Evolutionary conservation across 2,329 filamentous ascomycete genomes (phyloP).

Genomic region (Colletotrichum theobromicola): DNA sequence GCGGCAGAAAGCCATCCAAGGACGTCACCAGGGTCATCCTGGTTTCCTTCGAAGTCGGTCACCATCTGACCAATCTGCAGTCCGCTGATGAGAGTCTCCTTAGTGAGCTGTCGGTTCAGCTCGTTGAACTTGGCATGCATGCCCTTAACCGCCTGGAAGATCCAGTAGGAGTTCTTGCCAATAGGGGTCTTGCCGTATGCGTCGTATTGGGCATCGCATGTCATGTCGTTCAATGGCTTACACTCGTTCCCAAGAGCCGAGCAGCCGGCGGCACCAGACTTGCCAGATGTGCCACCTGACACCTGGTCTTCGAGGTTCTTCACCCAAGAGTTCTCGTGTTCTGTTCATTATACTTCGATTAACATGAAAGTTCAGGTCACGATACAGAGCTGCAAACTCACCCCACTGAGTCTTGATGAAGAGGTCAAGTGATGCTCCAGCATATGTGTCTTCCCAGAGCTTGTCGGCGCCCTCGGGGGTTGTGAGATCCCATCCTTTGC

Average conservation of each 20-base stretch:
- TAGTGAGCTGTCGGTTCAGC: slow-evolving; percentile 1
- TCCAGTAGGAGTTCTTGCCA: slow-evolving; percentile 9
- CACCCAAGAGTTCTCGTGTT: slow-evolving; percentile 7
- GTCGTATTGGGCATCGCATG: neutral
- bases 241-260: slow-evolving; percentile 1
- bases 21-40: neutral
- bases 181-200: neutral
- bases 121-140: slow-evolving; percentile 14
- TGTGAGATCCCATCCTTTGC: slow-evolving; percentile 6
- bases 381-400: neutral
- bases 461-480: neutral
- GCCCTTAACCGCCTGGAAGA: slow-evolving; percentile 15
- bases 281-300: slow-evolving; percentile 2
- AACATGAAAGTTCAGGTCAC: neutral
- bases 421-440: neutral
- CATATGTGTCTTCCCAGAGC: neutral
- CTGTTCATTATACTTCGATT: neutral
- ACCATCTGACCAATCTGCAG: slow-evolving; percentile 1
- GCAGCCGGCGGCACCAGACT: slow-evolving; percentile 7
- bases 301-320: slow-evolving; percentile 5
- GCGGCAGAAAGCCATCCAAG: neutral
- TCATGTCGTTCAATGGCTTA: slow-evolving; percentile 2
- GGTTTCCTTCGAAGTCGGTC: neutral
- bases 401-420: slow-evolving; percentile 1
- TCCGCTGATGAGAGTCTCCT: slow-evolving; percentile 5